Conservation (phyloP, 768 basidiomycete species). For the Sarcodon aspratus region DNA sequence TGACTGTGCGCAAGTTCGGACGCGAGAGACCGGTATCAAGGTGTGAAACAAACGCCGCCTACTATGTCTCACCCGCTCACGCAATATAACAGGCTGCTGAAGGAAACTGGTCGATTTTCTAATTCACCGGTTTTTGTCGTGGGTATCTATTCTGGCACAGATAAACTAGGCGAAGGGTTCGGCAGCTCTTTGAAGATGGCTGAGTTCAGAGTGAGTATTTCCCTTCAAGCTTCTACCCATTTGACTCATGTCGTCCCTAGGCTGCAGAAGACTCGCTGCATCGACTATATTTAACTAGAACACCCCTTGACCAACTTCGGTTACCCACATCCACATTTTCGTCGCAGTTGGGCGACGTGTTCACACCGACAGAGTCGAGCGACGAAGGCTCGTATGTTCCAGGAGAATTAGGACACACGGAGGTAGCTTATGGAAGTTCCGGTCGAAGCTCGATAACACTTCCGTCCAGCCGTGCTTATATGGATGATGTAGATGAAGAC, state of each 20-base stretch:
- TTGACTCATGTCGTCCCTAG: constrained; percentile 20
- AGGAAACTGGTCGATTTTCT: constrained; percentile 86
- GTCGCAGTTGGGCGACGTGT: constrained; percentile 39
- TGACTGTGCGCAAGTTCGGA: constrained; percentile 60
- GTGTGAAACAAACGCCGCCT: constrained; percentile 23
- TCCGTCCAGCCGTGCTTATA: constrained; percentile 19
- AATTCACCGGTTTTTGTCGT: constrained; percentile 92
- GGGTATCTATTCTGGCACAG: constrained; percentile 79
- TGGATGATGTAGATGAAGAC: constrained; percentile 8
- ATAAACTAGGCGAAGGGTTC: constrained; percentile 89
- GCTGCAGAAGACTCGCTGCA: constrained; percentile 82
- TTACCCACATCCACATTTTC: constrained; percentile 73
- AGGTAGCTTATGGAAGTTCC: constrained; percentile 60
- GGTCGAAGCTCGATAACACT: constrained; percentile 36
- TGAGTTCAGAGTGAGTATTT: constrained; percentile 65
- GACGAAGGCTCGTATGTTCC: constrained; percentile 31
- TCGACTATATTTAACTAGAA: constrained; percentile 72
- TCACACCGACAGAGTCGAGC: constrained; percentile 29
- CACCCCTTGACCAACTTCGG: constrained; percentile 54
- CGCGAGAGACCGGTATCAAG: constrained; percentile 59
- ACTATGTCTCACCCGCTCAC: neutral
- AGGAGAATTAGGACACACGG: constrained; percentile 44
- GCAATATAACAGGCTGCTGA: constrained; percentile 51
- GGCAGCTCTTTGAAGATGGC: constrained; percentile 92
- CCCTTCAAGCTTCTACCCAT: neutral